These are phyloP conservation scores for Ustilago curta DNA, from an alignment of 1,284 basidiomycete genomes.

Conservation along the genomic window DNA sequence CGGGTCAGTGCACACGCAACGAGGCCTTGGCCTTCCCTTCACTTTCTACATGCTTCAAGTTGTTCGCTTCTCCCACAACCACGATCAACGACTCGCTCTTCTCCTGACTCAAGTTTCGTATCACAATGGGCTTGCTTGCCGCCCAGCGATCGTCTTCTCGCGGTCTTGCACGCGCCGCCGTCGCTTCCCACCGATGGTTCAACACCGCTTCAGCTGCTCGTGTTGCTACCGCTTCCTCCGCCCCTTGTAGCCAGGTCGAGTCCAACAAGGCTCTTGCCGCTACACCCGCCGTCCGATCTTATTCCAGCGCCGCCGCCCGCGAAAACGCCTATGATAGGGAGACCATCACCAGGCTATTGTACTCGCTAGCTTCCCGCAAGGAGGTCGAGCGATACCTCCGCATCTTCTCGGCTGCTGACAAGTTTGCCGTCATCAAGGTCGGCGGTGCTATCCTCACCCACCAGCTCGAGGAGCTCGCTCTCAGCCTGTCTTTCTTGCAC, in stretches of 20 bases:
- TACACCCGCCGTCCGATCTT: constrained; percentile 29
- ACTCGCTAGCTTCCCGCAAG: constrained; percentile 68
- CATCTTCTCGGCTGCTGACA: constrained; percentile 68
- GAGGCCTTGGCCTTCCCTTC: background rate
- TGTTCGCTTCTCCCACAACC: background rate
- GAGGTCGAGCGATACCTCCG: constrained; percentile 69
- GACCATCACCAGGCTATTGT: constrained; percentile 68
- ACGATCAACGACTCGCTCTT: background rate
- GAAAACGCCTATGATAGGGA: constrained; percentile 62
- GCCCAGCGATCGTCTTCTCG: constrained; percentile 46
- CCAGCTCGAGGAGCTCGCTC: constrained; percentile 68
- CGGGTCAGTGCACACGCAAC: constrained; percentile 4
- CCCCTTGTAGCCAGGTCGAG: constrained; percentile 24
- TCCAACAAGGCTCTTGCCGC: constrained; percentile 31
- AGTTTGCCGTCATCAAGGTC: constrained; percentile 69
- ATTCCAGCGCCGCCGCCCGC: constrained; percentile 50
- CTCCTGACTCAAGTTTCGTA: constrained; percentile 1
- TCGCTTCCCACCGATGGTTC: constrained; percentile 39
- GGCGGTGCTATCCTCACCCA: constrained; percentile 69
- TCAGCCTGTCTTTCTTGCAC: constrained; percentile 69
- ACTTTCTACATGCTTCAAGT: constrained; percentile 1
- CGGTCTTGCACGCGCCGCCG: constrained; percentile 36
- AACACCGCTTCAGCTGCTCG: constrained; percentile 32
- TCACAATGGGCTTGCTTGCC: constrained; percentile 41
- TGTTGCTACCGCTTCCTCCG: constrained; percentile 32